These are phyloP conservation scores for Pythium biforme DNA, from an alignment of 352 stramenopile species.

Conservation along the genomic window DNA sequence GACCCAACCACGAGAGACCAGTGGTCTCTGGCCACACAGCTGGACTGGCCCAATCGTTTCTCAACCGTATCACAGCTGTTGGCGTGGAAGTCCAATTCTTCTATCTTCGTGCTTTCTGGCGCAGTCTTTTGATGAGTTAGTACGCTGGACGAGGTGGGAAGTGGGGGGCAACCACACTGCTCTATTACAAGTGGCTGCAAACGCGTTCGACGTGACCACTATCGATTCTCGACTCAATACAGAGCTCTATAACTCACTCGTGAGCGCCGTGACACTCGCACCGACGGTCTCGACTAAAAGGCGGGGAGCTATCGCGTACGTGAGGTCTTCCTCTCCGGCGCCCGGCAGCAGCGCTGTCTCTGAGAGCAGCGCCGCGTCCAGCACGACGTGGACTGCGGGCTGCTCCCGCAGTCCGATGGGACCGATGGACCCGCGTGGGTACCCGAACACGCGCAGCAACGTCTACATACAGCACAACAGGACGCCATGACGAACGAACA, in stretches of 20 bases:
- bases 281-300: slow-evolving; percentile 15
- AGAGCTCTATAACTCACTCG: not conserved
- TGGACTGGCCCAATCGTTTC: no score
- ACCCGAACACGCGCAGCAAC: slow-evolving; percentile 65
- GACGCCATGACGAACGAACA: not conserved
- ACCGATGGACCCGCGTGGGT: slow-evolving; percentile 54
- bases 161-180: no score
- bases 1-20: no score
- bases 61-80: no score
- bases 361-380: slow-evolving; percentile 38
- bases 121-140: no score
- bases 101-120: no score
- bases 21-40: no score
- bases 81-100: no score
- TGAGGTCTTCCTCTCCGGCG: slow-evolving; percentile 40
- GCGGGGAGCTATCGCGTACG: slow-evolving; percentile 45
- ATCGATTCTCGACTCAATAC: no score
- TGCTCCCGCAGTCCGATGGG: slow-evolving; percentile 63
- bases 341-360: slow-evolving; percentile 45
- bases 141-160: no score
- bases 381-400: slow-evolving; percentile 40
- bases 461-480: slow-evolving; percentile 27
- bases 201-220: no score
- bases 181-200: no score
- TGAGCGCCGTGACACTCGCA: slow-evolving; percentile 17